phyloP scores from a whole-genome alignment of 2,329 filamentous ascomycete genomes.

The Aspergillus sp. region DNA sequence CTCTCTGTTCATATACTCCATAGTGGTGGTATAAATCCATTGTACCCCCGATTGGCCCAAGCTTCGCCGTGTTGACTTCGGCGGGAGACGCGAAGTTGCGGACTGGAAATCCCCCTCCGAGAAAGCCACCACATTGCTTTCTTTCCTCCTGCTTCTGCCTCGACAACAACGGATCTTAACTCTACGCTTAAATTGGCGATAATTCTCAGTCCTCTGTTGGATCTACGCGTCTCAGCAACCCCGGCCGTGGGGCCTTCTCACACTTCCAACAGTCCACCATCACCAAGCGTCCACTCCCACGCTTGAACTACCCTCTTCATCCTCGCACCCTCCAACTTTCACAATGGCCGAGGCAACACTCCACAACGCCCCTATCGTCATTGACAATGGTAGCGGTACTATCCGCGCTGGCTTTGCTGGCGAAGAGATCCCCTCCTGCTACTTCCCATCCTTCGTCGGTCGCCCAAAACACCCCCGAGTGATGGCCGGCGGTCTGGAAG shows the following conservation, averaged over 20 bases:
- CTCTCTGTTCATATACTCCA: too few relatives aligned
- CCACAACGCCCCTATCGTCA: constrained; percentile 96
- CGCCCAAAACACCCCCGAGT: constrained; percentile 91
- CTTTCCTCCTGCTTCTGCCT: not conserved
- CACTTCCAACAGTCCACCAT: constrained; percentile 15
- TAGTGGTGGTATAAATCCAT: not conserved
- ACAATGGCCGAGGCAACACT: constrained; percentile 59
- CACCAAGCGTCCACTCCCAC: constrained; percentile 7
- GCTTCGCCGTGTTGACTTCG: constrained; percentile 16
- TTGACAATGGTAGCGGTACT: constrained; percentile 97
- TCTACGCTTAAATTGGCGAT: constrained; percentile 5
- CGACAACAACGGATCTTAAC: constrained; percentile 8
- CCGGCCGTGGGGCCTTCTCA: constrained; percentile 25
- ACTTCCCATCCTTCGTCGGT: constrained; percentile 94
- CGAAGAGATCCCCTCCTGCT: constrained; percentile 91
- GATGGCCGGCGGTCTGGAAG: constrained; percentile 90
- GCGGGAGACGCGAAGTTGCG: constrained; percentile 17
- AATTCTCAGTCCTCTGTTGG: constrained; percentile 1
- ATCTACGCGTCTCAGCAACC: constrained; percentile 2
- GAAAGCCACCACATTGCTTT: not conserved
- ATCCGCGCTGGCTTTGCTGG: constrained; percentile 96
- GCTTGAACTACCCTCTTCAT: constrained; percentile 5
- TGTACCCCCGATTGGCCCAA: constrained; percentile 25
- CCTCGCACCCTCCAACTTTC: constrained; percentile 13
- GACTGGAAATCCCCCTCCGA: constrained; percentile 5